Evolutionary conservation across 2,329 filamentous ascomycete genomes (phyloP).

Genomic region (Aspergillus sp.): DNA sequence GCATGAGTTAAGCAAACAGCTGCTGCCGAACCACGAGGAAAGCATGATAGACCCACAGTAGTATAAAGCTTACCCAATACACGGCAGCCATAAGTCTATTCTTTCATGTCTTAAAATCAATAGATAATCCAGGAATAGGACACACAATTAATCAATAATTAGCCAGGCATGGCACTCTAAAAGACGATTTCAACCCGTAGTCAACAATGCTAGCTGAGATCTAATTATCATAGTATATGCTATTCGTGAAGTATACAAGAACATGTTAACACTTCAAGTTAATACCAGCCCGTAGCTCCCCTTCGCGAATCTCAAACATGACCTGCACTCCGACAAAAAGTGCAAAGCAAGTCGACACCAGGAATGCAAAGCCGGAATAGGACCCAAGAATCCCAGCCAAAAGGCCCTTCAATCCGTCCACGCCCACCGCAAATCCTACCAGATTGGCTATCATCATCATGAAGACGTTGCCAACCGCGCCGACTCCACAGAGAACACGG

Average conservation of each 20-base stretch:
- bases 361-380: conserved; percentile 70
- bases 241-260: background rate
- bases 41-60: no score
- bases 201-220: no score
- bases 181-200: no score
- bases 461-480: conserved; percentile 76
- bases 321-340: conserved; percentile 83
- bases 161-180: no score
- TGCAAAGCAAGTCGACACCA: conserved; percentile 64
- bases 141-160: no score
- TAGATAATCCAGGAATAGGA: no score
- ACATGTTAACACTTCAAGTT: conserved; percentile 67
- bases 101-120: no score
- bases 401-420: conserved; percentile 79
- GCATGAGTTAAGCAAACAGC: no score
- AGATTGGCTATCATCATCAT: conserved; percentile 97
- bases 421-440: conserved; percentile 86
- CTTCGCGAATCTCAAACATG: conserved; percentile 93
- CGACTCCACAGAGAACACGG: conserved; percentile 72
- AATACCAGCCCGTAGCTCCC: conserved; percentile 76
- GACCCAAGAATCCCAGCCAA: conserved; percentile 70
- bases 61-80: no score
- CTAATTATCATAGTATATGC: no score
- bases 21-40: no score
- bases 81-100: no score